These are phyloP conservation scores for Adenanthera pavonina DNA, from an alignment of 306 rosid genomes.

Conservation along the genomic window DNA sequence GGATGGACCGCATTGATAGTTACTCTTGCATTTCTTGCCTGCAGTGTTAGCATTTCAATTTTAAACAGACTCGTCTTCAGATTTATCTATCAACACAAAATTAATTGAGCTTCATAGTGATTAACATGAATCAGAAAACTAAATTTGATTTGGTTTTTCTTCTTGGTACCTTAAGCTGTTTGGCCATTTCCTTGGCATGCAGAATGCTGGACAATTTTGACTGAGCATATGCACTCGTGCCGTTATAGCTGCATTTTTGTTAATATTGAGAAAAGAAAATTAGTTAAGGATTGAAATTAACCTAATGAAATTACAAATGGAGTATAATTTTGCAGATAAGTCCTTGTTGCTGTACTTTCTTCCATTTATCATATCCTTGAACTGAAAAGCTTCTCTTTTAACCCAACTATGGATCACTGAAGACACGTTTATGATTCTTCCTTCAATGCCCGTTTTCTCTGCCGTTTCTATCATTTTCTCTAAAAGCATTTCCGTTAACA, in stretches of 20 bases:
- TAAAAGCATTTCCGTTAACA: conserved; percentile 78
- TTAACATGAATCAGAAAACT: background rate
- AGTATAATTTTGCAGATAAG: background rate
- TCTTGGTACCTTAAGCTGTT: conserved; percentile 74
- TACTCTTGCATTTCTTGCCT: conserved; percentile 88
- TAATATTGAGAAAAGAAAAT: conserved; percentile 2
- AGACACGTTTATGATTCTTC: conserved; percentile 87
- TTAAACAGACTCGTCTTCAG: background rate
- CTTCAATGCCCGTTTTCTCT: conserved; percentile 78
- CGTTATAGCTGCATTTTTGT: conserved; percentile 75
- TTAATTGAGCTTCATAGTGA: background rate
- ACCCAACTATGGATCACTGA: conserved; percentile 91
- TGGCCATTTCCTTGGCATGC: conserved; percentile 83
- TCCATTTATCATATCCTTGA: conserved; percentile 73
- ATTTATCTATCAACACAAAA: no score
- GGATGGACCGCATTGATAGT: conserved; percentile 92
- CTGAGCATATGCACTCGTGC: conserved; percentile 87
- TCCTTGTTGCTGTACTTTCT: conserved; percentile 53
- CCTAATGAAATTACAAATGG: background rate
- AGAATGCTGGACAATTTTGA: conserved; percentile 85
- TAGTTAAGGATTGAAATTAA: background rate
- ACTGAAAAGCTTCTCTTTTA: conserved; percentile 62
- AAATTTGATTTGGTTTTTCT: conserved; percentile 4
- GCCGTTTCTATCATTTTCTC: conserved; percentile 90
- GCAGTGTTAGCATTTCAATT: conserved; percentile 14